Evolutionary conservation across 1,139 yeast species (phyloP).

Genomic region (Geotrichum fermentans): DNA sequence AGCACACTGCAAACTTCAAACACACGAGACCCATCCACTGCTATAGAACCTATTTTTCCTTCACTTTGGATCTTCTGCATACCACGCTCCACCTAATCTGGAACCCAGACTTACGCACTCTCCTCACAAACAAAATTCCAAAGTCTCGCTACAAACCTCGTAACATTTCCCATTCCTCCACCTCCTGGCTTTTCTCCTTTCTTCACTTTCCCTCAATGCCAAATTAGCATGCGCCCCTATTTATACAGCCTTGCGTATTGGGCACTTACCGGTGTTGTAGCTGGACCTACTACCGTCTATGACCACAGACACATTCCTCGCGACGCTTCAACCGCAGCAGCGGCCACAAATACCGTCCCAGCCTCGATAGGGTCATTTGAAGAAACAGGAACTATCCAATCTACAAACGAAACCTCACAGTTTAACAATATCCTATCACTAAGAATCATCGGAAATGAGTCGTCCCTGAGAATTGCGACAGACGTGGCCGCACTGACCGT

Average conservation of each 20-base stretch:
- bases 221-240: too few relatives aligned
- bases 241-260: background rate
- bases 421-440: conserved; percentile 3
- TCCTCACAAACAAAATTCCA: too few relatives aligned
- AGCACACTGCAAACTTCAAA: too few relatives aligned
- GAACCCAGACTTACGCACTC: too few relatives aligned
- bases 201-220: too few relatives aligned
- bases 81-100: too few relatives aligned
- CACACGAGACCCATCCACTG: too few relatives aligned
- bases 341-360: background rate
- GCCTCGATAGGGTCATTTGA: conserved; percentile 7
- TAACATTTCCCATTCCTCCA: too few relatives aligned
- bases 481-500: conserved; percentile 29
- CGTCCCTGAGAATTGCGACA: conserved; percentile 22
- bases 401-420: conserved; percentile 2
- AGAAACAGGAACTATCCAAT: background rate
- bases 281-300: background rate
- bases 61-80: too few relatives aligned
- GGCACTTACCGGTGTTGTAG: background rate
- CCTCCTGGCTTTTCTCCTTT: too few relatives aligned
- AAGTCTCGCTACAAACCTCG: too few relatives aligned
- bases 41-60: too few relatives aligned
- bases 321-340: background rate
- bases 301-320: background rate
- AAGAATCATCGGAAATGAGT: conserved; percentile 2